A percentile compares a stretch with the other conserved stretches of the same genome.
phyloP scores from a whole-genome alignment of 148 eudicot species.

The Bassia scoparia region DNA sequence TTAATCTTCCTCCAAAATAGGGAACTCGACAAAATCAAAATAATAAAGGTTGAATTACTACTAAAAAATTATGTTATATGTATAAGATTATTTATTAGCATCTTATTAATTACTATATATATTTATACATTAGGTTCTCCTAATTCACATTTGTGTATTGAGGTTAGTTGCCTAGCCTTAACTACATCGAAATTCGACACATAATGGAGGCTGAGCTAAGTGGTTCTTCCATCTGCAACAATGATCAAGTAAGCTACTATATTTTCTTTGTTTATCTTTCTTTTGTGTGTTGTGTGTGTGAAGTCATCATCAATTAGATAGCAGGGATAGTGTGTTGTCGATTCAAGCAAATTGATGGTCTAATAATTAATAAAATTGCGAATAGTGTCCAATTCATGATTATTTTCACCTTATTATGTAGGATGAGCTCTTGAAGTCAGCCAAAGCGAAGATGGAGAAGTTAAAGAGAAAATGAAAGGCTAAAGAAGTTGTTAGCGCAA shows the following conservation, averaged over 20 bases:
- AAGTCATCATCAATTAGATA: too few species aligned
- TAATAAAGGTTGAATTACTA: conserved; percentile 14
- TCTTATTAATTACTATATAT: not conserved
- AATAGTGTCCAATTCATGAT: too few species aligned
- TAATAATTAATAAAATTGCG: too few species aligned
- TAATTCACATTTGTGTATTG: conserved; percentile 21
- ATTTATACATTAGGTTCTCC: conserved; percentile 20
- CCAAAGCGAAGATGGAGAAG: conserved; percentile 47
- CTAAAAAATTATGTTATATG: not conserved
- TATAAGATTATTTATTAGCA: conserved; percentile 15
- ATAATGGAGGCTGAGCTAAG: conserved; percentile 26
- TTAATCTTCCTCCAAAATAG: conserved; percentile 4
- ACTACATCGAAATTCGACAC: not conserved
- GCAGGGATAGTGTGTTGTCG: too few species aligned
- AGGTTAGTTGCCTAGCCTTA: not conserved
- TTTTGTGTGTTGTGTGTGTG: not conserved
- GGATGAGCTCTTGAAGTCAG: conserved; percentile 34
- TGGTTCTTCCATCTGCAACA: conserved; percentile 25
- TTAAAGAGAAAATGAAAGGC: conserved; percentile 39
- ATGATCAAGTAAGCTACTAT: conserved; percentile 27
- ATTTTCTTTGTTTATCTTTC: not conserved
- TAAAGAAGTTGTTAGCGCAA: conserved; percentile 35
- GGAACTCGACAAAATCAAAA: conserved; percentile 19
- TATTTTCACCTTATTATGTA: too few species aligned
- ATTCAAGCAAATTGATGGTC: not conserved